These are phyloP conservation scores for Xylona heveae DNA, from an alignment of 495 filamentous ascomycete species.

Conservation along the genomic window DNA sequence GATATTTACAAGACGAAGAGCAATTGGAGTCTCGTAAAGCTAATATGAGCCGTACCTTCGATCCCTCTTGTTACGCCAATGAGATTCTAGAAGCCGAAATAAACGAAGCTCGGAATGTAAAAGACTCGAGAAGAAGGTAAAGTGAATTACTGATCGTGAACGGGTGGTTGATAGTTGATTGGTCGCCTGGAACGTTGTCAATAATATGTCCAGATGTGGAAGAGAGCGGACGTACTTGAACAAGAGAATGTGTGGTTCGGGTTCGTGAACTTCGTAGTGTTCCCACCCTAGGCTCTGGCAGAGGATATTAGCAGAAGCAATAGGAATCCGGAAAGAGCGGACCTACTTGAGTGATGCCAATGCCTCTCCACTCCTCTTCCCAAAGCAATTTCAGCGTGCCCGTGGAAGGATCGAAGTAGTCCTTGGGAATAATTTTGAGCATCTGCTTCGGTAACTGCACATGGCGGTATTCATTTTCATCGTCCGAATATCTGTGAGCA, in stretches of 20 bases:
- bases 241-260: constrained; percentile 90
- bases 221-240: constrained; percentile 64
- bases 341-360: constrained; percentile 85
- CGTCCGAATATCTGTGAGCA: constrained; percentile 53
- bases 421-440: constrained; percentile 89
- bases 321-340: background rate
- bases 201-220: background rate
- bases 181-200: constrained; percentile 37
- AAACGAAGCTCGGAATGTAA: too few relatives aligned
- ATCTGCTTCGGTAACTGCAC: constrained; percentile 94
- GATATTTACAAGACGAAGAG: too few relatives aligned
- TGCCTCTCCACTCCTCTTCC: constrained; percentile 93
- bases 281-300: constrained; percentile 88
- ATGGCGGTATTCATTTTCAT: constrained; percentile 81
- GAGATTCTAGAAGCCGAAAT: too few relatives aligned
- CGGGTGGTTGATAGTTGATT: constrained; percentile 66
- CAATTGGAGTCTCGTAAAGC: too few relatives aligned
- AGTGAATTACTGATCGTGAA: constrained; percentile 15
- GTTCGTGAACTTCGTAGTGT: constrained; percentile 97
- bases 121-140: too few relatives aligned
- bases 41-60: too few relatives aligned
- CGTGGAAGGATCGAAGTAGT: constrained; percentile 78
- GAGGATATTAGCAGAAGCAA: constrained; percentile 5
- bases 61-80: too few relatives aligned
- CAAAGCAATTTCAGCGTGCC: constrained; percentile 90